Evolutionary conservation across 2,329 filamentous ascomycete species (phyloP), one percentile per base, ranked within the genome.

Genomic region (Grosmannia clavigera): DNA sequence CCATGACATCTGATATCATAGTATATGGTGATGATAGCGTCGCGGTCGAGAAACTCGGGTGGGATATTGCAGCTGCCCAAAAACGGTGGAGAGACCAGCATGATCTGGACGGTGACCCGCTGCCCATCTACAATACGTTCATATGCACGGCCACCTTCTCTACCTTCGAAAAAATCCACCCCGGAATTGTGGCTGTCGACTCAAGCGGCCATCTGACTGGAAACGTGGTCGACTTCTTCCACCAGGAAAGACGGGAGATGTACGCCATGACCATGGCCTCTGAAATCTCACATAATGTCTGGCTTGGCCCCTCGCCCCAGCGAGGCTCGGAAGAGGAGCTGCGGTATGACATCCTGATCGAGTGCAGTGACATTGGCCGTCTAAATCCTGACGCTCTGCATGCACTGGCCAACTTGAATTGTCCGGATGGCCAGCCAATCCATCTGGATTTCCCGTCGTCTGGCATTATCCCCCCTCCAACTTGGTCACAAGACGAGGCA

Each of bases 181-280:
- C 83, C 1, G 78, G 87, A 9, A 76, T 96, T 31, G 84, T 99
- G 19, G 83, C 90, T 3, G 76, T 92, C 55, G 85, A 95, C 72
- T 84, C 86, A 0, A 73, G 78, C 38, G 91, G 91, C 11, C 78
- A 79, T 50, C 74, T 86, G 67, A 95, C 90, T 0, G 89, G 88
- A 33, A 82, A 85, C 22, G 85, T 94, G 29, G 79, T 95, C 67
- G 92, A 97, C 71, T 94, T 99, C 70, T 89, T 90, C 69, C 86
- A 88, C 66, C 90, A 90, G 75, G 94, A 99, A 72, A 82, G 92
- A 61, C 74, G 83, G 57, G 94, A 99, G 74, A 97, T 99, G 92
- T 91, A 88, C 71, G 81, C 81, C 61, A 96, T 97, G 92, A 92
- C 92, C 12, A 84, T 84, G 67, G 87, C 92, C 3, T 91, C 91